Evolutionary conservation across 2,329 filamentous ascomycete genomes (phyloP).

Genomic region (Curvularia sp.): DNA sequence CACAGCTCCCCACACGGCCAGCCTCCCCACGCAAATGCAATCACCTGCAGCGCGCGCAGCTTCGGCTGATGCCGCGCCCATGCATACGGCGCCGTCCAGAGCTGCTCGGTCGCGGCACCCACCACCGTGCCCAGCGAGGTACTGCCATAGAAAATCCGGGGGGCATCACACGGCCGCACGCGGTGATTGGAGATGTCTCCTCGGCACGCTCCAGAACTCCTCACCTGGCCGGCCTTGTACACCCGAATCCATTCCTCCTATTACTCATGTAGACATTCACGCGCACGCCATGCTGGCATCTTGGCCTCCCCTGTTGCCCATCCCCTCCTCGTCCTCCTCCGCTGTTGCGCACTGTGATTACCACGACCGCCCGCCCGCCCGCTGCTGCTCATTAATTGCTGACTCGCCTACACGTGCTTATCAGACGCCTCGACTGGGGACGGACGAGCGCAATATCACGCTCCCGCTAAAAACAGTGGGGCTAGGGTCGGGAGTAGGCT

Average conservation of each 20-base stretch:
- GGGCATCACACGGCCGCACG: constrained; percentile 23
- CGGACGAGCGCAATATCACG: constrained; percentile 43
- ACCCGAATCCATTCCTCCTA: constrained; percentile 11
- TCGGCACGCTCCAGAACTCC: constrained; percentile 34
- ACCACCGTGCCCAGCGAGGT: constrained; percentile 11
- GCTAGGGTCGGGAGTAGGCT: constrained; percentile 32
- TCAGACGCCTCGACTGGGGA: constrained; percentile 30
- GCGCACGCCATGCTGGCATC: constrained; percentile 8
- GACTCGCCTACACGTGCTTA: constrained; percentile 44
- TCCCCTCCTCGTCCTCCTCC: constrained; percentile 6
- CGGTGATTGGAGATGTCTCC: constrained; percentile 41
- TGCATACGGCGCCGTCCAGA: constrained; percentile 32
- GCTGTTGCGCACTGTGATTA: constrained; percentile 10
- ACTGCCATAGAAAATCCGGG: constrained; percentile 23
- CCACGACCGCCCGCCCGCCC: constrained; percentile 4
- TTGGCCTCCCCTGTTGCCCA: constrained; percentile 14
- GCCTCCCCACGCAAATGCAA: constrained; percentile 13
- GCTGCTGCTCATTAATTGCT: constrained; percentile 20
- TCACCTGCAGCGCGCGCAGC: constrained; percentile 19
- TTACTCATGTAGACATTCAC: not conserved
- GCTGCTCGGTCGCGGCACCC: constrained; percentile 25
- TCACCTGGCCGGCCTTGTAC: constrained; percentile 31
- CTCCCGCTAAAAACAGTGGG: constrained; percentile 49
- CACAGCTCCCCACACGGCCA: not conserved
- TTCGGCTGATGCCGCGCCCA: constrained; percentile 26